Conservation (phyloP, 768 basidiomycete species). For the Boletales sp. region DNA sequence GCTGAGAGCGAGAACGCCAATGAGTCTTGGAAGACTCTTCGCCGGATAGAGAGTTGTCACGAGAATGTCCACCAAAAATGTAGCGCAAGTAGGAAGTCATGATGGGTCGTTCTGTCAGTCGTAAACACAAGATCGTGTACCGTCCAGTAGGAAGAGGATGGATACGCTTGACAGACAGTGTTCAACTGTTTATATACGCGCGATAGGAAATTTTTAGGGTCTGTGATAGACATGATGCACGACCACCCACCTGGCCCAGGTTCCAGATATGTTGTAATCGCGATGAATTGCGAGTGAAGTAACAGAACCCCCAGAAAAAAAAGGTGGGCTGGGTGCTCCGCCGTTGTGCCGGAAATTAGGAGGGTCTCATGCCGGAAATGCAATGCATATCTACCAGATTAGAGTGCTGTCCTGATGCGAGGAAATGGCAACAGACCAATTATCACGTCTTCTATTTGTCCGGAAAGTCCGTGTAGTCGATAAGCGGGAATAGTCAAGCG, state of each 20-base stretch:
- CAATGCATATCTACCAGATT: conserved; percentile 11
- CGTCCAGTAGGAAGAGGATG: conserved; percentile 10
- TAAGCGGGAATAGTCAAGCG: conserved; percentile 15
- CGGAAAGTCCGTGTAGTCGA: conserved; percentile 19
- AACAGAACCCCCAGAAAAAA: conserved; percentile 32
- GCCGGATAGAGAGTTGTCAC: conserved; percentile 23
- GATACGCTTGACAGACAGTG: neutral
- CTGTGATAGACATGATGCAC: conserved; percentile 2
- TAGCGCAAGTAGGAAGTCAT: conserved; percentile 54
- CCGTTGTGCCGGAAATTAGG: conserved; percentile 12
- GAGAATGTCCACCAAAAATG: conserved; percentile 38
- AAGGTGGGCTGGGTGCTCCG: conserved; percentile 10
- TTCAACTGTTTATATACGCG: conserved; percentile 24
- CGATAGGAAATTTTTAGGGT: conserved; percentile 22
- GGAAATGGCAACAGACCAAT: conserved; percentile 6
- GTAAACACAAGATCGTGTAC: conserved; percentile 19
- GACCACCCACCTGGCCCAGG: conserved; percentile 2
- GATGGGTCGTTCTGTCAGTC: conserved; percentile 12
- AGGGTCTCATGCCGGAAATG: conserved; percentile 21
- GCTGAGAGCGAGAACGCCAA: conserved; percentile 39
- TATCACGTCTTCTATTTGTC: conserved; percentile 34
- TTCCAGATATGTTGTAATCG: conserved; percentile 22
- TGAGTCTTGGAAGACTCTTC: conserved; percentile 38
- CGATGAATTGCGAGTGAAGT: conserved; percentile 26
- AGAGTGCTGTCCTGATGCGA: conserved; percentile 5